A percentile compares a stretch with the other conserved stretches of the same genome.
Conservation (phyloP, 805 yeast genomes). For the Lachancea sp. region DNA sequence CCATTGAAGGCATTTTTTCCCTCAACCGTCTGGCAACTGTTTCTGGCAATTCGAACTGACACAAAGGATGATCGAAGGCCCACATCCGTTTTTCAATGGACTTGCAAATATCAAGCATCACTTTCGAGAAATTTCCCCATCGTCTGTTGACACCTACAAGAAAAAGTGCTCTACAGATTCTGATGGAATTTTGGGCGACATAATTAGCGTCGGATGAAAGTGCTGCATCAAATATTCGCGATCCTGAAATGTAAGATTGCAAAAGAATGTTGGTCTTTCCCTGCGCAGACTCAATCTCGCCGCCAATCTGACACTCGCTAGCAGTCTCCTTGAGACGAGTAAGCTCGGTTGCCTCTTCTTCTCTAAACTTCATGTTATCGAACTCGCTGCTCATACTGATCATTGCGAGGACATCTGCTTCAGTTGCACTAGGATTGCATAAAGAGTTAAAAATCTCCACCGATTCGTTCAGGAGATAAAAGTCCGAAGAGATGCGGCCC, state of each 20-base stretch:
- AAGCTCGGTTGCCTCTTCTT: conserved; percentile 78
- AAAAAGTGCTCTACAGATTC: conserved; percentile 88
- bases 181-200: conserved; percentile 91
- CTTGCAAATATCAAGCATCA: conserved; percentile 75
- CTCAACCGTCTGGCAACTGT: conserved; percentile 57
- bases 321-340: conserved; percentile 50
- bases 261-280: conserved; percentile 83
- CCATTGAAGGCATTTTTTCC: conserved; percentile 62
- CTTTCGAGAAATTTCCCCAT: conserved; percentile 80
- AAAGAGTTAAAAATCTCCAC: conserved; percentile 84
- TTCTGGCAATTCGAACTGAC: conserved; percentile 77
- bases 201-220: conserved; percentile 81
- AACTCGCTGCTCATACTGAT: conserved; percentile 91
- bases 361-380: conserved; percentile 80
- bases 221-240: conserved; percentile 69
- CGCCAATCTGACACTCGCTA: conserved; percentile 77
- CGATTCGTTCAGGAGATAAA: conserved; percentile 75
- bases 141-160: conserved; percentile 79
- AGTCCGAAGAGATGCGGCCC: conserved; percentile 93
- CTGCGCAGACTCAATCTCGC: conserved; percentile 64
- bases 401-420: conserved; percentile 84
- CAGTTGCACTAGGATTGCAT: conserved; percentile 79
- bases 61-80: conserved; percentile 85
- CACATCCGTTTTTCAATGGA: conserved; percentile 79
- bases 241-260: conserved; percentile 81